A percentile compares a stretch with the other conserved stretches of the same genome.
Evolutionary conservation across 2,329 filamentous ascomycete species (phyloP).

Genomic region (Fusarium haematococcum): DNA sequence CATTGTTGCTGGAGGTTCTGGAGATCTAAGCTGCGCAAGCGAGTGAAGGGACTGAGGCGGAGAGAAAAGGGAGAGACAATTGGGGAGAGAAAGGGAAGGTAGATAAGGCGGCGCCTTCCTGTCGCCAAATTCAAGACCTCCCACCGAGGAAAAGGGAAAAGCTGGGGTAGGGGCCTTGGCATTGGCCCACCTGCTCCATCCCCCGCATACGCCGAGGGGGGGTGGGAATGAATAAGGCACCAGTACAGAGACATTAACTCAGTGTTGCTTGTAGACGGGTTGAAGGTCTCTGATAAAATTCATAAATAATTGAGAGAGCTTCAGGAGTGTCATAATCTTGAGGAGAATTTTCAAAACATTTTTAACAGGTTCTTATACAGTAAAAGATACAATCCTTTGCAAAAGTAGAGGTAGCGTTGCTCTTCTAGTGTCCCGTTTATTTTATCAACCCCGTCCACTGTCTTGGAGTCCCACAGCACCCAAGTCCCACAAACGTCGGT

Average conservation of each 20-base stretch:
- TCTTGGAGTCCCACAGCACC: not conserved
- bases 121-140: not conserved
- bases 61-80: not conserved
- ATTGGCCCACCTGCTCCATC: not conserved
- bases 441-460: not conserved
- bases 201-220: not conserved
- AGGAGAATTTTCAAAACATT: no score
- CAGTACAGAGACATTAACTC: not conserved
- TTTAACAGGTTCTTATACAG: no score
- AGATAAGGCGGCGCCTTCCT: not conserved
- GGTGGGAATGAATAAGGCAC: not conserved
- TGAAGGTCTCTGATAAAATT: not conserved
- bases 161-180: not conserved
- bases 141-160: not conserved
- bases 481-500: not conserved
- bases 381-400: no score
- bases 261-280: not conserved
- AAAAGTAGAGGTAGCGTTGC: not conserved
- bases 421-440: not conserved
- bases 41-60: not conserved
- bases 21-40: not conserved
- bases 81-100: not conserved
- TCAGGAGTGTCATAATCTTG: no score
- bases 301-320: not conserved
- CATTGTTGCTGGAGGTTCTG: slow-evolving; percentile 48